Conservation (phyloP, 2,329 filamentous ascomycete genomes). For the Trichophyton rubrum region DNA sequence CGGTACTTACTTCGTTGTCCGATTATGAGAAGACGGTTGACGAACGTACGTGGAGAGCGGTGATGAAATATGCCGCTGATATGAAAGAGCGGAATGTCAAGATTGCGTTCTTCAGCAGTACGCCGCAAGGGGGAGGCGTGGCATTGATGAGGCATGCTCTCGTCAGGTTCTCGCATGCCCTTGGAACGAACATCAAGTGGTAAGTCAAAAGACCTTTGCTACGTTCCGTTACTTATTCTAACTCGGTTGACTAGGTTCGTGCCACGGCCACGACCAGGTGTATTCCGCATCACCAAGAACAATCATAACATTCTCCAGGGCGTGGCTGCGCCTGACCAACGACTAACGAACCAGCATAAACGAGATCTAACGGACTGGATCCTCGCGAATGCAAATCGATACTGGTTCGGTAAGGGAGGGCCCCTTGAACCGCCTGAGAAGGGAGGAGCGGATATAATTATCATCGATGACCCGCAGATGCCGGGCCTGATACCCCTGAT, state of each 20-base stretch:
- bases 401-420: slow-evolving; percentile 58
- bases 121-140: slow-evolving; percentile 70
- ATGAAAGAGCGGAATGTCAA: slow-evolving; percentile 53
- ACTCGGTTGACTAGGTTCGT: slow-evolving; percentile 41
- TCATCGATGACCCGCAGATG: slow-evolving; percentile 80
- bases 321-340: slow-evolving; percentile 52
- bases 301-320: slow-evolving; percentile 83
- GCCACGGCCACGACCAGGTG: slow-evolving; percentile 63
- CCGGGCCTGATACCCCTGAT: slow-evolving; percentile 63
- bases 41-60: slow-evolving; percentile 51
- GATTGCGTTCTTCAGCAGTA: slow-evolving; percentile 68
- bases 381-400: slow-evolving; percentile 57
- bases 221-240: too few relatives aligned
- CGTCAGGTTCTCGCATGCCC: slow-evolving; percentile 54
- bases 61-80: slow-evolving; percentile 49
- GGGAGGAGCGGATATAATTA: slow-evolving; percentile 62
- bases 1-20: slow-evolving; percentile 45
- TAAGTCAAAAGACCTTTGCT: slow-evolving; percentile 31
- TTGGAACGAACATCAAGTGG: slow-evolving; percentile 62
- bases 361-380: slow-evolving; percentile 58
- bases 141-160: slow-evolving; percentile 71
- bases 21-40: slow-evolving; percentile 52
- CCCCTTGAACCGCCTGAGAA: slow-evolving; percentile 52
- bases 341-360: slow-evolving; percentile 52
- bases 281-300: slow-evolving; percentile 75